phyloP scores from a whole-genome alignment of 495 filamentous ascomycete genomes.

The Alectoria sarmentosa region DNA sequence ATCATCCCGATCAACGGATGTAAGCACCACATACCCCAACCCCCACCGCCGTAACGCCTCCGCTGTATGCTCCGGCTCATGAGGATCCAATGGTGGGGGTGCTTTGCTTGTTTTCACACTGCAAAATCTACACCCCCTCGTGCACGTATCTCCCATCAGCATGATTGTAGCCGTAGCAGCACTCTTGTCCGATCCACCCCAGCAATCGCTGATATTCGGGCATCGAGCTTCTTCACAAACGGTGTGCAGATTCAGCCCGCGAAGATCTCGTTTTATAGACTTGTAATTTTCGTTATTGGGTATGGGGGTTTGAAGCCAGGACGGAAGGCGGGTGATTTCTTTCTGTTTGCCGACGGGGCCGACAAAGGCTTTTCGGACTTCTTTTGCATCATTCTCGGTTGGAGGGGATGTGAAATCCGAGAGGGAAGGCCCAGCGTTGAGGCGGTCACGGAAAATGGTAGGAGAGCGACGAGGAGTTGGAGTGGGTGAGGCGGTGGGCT shows the following conservation, averaged over 20 bases:
- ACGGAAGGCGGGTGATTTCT: conserved; percentile 83
- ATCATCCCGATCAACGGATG: conserved; percentile 89
- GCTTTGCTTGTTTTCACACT: conserved; percentile 79
- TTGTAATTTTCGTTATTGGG: conserved; percentile 77
- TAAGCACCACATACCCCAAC: conserved; percentile 90
- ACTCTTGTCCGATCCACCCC: conserved; percentile 82
- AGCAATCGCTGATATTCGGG: conserved; percentile 96
- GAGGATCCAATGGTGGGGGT: conserved; percentile 81
- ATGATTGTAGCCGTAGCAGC: conserved; percentile 97
- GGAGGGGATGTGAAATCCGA: conserved; percentile 57
- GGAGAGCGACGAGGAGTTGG: conserved; percentile 38
- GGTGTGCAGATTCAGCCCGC: conserved; percentile 84
- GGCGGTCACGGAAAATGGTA: conserved; percentile 71
- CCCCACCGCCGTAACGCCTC: conserved; percentile 92
- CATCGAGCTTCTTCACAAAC: conserved; percentile 97
- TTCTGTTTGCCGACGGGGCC: conserved; percentile 74
- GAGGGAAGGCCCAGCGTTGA: conserved; percentile 78
- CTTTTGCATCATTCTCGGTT: conserved; percentile 36
- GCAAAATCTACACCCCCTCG: conserved; percentile 94
- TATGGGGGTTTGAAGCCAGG: conserved; percentile 95
- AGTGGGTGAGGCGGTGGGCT: conserved; percentile 22
- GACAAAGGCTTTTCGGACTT: conserved; percentile 70
- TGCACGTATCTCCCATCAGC: conserved; percentile 99
- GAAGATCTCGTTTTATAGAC: conserved; percentile 86
- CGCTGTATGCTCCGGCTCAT: conserved; percentile 94